A percentile compares a stretch with the other conserved stretches of the same genome.
These are phyloP conservation scores for Candida freyschussii DNA, from an alignment of 1,139 yeast genomes.

Conservation along the genomic window DNA sequence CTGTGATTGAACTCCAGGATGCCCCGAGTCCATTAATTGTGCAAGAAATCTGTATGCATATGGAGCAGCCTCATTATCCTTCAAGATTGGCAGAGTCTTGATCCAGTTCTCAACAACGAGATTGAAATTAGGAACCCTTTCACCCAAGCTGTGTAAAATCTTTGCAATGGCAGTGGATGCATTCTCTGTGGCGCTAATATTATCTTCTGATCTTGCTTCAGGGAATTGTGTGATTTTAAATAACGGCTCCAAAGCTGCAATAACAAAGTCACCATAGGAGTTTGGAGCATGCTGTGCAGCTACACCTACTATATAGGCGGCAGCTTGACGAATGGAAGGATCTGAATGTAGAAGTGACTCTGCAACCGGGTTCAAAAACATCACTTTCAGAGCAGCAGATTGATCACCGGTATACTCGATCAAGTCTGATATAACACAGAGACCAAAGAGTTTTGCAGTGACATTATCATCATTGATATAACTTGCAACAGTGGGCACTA, in stretches of 20 bases:
- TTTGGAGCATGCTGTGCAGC: slow-evolving; percentile 80
- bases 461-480: slow-evolving; percentile 62
- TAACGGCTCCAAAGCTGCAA: slow-evolving; percentile 68
- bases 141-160: slow-evolving; percentile 55
- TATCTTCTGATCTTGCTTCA: slow-evolving; percentile 84
- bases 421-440: slow-evolving; percentile 75
- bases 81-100: slow-evolving; percentile 70
- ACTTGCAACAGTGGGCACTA: slow-evolving; percentile 49
- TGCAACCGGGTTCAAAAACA: slow-evolving; percentile 58
- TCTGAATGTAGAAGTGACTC: slow-evolving; percentile 63
- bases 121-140: slow-evolving; percentile 56
- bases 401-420: slow-evolving; percentile 74
- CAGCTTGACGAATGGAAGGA: slow-evolving; percentile 80
- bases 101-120: slow-evolving; percentile 73
- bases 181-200: slow-evolving; percentile 82
- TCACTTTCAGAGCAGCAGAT: slow-evolving; percentile 58
- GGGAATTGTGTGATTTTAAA: slow-evolving; percentile 72
- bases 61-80: slow-evolving; percentile 90
- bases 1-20: slow-evolving; percentile 54
- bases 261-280: slow-evolving; percentile 55
- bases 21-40: slow-evolving; percentile 66
- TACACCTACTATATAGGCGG: slow-evolving; percentile 78
- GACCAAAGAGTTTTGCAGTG: slow-evolving; percentile 69
- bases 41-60: slow-evolving; percentile 74
- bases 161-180: slow-evolving; percentile 81